Evolutionary conservation across 371 early-diverging fungal species (phyloP).

Genomic region (Vairimorpha necatrix): DNA sequence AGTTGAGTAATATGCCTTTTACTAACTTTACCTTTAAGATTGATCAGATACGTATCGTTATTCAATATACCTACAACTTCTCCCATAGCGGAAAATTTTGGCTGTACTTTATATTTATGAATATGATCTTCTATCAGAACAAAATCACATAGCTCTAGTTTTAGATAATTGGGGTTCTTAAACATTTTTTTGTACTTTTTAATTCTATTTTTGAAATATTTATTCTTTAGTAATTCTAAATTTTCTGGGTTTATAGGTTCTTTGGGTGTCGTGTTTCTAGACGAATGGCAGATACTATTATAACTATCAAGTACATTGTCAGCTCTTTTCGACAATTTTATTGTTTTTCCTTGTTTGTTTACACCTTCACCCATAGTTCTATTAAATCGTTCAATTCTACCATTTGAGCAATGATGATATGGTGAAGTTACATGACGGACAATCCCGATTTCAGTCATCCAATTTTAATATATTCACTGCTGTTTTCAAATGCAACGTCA

Average conservation of each 20-base stretch:
- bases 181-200: neutral
- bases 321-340: neutral
- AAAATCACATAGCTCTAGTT: neutral
- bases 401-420: slow-evolving; percentile 13
- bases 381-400: neutral
- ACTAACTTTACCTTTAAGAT: neutral
- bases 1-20: slow-evolving; percentile 6
- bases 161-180: neutral
- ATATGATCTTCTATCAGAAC: slow-evolving; percentile 4
- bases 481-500: neutral
- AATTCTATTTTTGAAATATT: neutral
- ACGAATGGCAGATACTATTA: neutral
- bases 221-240: neutral
- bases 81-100: neutral
- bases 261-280: neutral
- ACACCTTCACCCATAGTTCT: neutral
- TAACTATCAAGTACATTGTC: neutral
- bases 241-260: neutral
- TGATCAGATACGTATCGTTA: slow-evolving; percentile 3
- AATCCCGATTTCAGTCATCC: neutral
- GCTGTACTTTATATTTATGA: slow-evolving; percentile 11
- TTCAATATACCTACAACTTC: neutral
- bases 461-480: neutral
- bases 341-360: neutral
- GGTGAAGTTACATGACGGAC: neutral